Evolutionary conservation across 2,329 filamentous ascomycete genomes (phyloP).

Genomic region (Laburnicola sp.): DNA sequence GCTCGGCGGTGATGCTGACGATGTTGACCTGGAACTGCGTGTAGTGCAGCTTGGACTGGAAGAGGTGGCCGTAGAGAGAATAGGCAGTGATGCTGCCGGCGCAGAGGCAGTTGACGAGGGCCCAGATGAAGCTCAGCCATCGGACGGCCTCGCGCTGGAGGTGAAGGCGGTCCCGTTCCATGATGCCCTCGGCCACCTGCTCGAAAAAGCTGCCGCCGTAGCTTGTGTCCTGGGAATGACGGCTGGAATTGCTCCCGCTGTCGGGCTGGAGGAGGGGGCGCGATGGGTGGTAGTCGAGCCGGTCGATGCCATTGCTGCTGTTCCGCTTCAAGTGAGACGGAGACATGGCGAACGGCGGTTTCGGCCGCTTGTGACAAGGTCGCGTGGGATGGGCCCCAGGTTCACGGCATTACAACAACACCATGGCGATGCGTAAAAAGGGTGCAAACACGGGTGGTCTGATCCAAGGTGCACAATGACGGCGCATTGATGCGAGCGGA

Average conservation of each 20-base stretch:
- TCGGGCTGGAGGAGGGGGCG: conserved; percentile 48
- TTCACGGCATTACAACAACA: conserved; percentile 1
- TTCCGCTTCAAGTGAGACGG: conserved; percentile 37
- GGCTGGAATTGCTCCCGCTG: conserved; percentile 31
- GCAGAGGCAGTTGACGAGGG: conserved; percentile 69
- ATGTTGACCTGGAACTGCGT: conserved; percentile 90
- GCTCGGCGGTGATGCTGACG: conserved; percentile 81
- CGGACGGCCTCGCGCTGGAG: conserved; percentile 58
- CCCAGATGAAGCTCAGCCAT: conserved; percentile 62
- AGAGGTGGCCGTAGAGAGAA: conserved; percentile 88
- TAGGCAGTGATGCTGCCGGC: conserved; percentile 92
- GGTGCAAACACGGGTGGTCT: background rate
- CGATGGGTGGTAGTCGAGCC: conserved; percentile 53
- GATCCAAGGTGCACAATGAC: background rate
- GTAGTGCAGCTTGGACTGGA: conserved; percentile 85
- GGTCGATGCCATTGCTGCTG: conserved; percentile 49
- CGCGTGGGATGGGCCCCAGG: conserved; percentile 16
- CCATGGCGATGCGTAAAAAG: conserved; percentile 10
- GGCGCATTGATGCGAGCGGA: too few relatives aligned
- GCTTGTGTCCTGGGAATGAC: conserved; percentile 49
- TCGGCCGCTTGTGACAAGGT: conserved; percentile 26
- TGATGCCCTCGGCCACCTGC: conserved; percentile 63
- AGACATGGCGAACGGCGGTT: conserved; percentile 29
- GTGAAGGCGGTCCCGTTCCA: conserved; percentile 58
- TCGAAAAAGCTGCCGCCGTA: conserved; percentile 60